Evolutionary conservation across 1,284 basidiomycete genomes (phyloP).

Genomic region (Cryptococcus neoformans): DNA sequence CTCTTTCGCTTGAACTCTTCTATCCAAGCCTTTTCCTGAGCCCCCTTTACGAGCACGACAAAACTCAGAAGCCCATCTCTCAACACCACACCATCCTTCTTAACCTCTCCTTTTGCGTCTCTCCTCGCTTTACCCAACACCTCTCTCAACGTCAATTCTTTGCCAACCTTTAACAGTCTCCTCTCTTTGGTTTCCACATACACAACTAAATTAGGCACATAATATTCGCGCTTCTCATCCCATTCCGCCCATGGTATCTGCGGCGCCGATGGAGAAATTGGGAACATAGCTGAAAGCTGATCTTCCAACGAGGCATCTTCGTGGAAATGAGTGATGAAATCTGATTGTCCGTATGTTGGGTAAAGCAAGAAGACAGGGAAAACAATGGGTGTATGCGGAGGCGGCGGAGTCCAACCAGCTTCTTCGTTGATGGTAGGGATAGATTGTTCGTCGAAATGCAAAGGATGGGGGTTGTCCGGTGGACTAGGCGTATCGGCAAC

Average conservation of each 20-base stretch:
- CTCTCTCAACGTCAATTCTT: constrained; percentile 77
- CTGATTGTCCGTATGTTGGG: constrained; percentile 82
- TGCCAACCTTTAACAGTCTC: constrained; percentile 82
- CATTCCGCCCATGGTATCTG: constrained; percentile 60
- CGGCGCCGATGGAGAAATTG: constrained; percentile 30
- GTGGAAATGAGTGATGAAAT: constrained; percentile 80
- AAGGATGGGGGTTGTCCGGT: constrained; percentile 57
- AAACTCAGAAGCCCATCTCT: constrained; percentile 84
- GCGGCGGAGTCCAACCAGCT: constrained; percentile 57
- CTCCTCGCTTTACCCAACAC: constrained; percentile 60
- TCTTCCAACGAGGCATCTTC: constrained; percentile 79
- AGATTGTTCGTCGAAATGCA: constrained; percentile 53
- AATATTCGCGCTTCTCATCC: constrained; percentile 75
- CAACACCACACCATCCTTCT: constrained; percentile 76
- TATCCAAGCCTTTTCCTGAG: constrained; percentile 81
- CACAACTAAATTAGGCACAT: constrained; percentile 63
- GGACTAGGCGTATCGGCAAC: constrained; percentile 46
- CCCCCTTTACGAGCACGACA: constrained; percentile 77
- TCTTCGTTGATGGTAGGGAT: constrained; percentile 16
- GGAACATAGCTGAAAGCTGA: constrained; percentile 81
- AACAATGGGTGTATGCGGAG: constrained; percentile 63
- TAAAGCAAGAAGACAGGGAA: constrained; percentile 91
- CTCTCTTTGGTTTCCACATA: constrained; percentile 78
- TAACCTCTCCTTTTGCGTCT: constrained; percentile 55
- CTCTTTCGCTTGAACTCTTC: constrained; percentile 75